Conservation (phyloP, 257 asterid species). For the Anisodus acutangulus region DNA sequence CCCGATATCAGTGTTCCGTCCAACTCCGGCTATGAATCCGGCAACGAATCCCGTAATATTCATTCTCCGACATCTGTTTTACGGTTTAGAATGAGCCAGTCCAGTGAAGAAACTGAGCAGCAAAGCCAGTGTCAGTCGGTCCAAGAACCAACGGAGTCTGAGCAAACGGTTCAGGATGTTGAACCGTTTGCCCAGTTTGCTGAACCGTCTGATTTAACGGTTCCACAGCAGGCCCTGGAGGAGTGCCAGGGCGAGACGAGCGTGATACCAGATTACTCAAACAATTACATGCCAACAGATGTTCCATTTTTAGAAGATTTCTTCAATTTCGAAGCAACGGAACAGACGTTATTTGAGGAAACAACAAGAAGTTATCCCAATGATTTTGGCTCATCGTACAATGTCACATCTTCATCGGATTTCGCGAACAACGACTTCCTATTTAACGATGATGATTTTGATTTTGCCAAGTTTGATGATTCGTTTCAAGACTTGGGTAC, state of each 20-base stretch:
- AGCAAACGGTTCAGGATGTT: not conserved
- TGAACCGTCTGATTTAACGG: not conserved
- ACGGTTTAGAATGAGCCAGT: constrained; percentile 43
- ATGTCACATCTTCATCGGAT: constrained; percentile 37
- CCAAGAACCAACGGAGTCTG: constrained; percentile 32
- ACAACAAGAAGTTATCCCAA: constrained; percentile 28
- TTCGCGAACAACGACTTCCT: constrained; percentile 27
- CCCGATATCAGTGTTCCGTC: constrained; percentile 38
- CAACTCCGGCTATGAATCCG: constrained; percentile 64
- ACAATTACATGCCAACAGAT: constrained; percentile 59
- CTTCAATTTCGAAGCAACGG: constrained; percentile 52
- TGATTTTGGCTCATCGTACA: constrained; percentile 35
- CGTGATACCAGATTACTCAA: constrained; percentile 48
- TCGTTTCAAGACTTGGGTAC: constrained; percentile 47
- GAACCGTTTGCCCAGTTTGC: constrained; percentile 29
- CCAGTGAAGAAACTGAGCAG: constrained; percentile 46
- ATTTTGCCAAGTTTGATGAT: constrained; percentile 44
- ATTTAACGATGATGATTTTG: constrained; percentile 13
- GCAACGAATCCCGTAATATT: constrained; percentile 55
- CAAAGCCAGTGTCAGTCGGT: constrained; percentile 31
- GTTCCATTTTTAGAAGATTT: constrained; percentile 61
- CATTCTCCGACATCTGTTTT: constrained; percentile 50
- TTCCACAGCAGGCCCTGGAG: constrained; percentile 33
- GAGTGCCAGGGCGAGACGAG: constrained; percentile 67
- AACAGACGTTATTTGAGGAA: constrained; percentile 44